Conservation (phyloP, 352 stramenopile genomes). For the Phytophthora parvispora region DNA sequence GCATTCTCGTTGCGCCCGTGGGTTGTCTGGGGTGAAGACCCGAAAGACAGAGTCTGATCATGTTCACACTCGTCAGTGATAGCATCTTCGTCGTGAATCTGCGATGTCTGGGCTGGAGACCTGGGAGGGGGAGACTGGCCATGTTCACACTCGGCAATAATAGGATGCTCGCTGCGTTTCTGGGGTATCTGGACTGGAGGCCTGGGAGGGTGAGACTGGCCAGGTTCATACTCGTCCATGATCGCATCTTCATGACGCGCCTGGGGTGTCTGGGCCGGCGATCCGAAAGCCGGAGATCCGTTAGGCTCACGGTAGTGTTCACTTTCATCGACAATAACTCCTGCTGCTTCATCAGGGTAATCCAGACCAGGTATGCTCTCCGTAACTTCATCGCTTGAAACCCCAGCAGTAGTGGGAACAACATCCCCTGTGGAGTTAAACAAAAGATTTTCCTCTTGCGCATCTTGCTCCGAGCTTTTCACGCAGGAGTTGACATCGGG, state of each 20-base stretch:
- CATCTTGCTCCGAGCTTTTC: constrained; percentile 9
- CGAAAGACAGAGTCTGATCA: neutral
- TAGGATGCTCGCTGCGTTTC: neutral
- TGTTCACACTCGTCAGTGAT: neutral
- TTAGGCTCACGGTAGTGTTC: constrained; percentile 8
- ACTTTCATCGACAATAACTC: neutral
- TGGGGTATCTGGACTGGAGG: neutral
- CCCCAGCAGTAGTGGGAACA: neutral
- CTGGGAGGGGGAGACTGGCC: constrained; percentile 1
- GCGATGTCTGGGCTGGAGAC: neutral
- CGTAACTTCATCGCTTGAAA: neutral
- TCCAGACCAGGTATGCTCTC: neutral
- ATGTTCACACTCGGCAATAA: neutral
- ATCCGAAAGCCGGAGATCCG: neutral
- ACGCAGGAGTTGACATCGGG: constrained; percentile 4
- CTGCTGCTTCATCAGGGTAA: constrained; percentile 2
- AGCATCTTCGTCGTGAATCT: constrained; percentile 1
- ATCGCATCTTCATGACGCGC: neutral
- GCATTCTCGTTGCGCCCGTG: constrained; percentile 1
- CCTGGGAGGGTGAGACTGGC: neutral
- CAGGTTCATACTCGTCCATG: neutral
- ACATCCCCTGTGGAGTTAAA: neutral
- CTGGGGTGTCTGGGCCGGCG: constrained; percentile 4
- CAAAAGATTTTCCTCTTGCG: neutral
- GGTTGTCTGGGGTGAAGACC: constrained; percentile 7